Percentiles rank a stretch among this genome's conserved stretches.
Conservation (phyloP, 2,329 filamentous ascomycete species). For the Chaetoscypha palmicola region DNA sequence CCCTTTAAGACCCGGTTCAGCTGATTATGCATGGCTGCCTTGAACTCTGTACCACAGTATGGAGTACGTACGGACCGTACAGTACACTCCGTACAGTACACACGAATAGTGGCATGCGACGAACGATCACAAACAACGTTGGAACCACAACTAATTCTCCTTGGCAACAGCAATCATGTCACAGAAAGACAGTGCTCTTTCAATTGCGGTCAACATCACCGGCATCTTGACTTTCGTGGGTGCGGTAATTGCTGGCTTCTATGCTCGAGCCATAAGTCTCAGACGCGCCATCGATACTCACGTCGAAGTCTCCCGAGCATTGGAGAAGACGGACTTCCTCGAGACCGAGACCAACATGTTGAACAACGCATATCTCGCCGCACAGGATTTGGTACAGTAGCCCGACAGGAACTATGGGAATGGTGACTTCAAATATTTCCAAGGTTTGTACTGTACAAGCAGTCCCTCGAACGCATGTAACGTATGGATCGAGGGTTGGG, state of each 20-base stretch:
- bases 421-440: slow-evolving; percentile 21
- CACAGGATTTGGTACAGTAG: slow-evolving; percentile 18
- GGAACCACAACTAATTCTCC: too few species aligned
- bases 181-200: slow-evolving; percentile 11
- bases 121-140: too few species aligned
- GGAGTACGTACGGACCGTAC: background rate
- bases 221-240: slow-evolving; percentile 20
- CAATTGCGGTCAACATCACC: slow-evolving; percentile 16
- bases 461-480: slow-evolving; percentile 15
- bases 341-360: slow-evolving; percentile 21
- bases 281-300: slow-evolving; percentile 20
- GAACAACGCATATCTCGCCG: slow-evolving; percentile 19
- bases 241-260: slow-evolving; percentile 17
- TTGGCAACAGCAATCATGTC: slow-evolving; percentile 4
- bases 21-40: background rate
- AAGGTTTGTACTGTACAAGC: slow-evolving; percentile 17
- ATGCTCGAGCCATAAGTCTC: slow-evolving; percentile 16
- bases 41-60: background rate
- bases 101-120: too few species aligned
- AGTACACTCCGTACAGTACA: too few species aligned
- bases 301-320: slow-evolving; percentile 15
- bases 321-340: slow-evolving; percentile 20
- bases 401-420: slow-evolving; percentile 15
- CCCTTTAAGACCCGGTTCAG: too few species aligned
- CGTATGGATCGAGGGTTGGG: slow-evolving; percentile 15